Evolutionary conservation across 2,329 filamentous ascomycete genomes (phyloP).

Genomic region (Chalara sp.): DNA sequence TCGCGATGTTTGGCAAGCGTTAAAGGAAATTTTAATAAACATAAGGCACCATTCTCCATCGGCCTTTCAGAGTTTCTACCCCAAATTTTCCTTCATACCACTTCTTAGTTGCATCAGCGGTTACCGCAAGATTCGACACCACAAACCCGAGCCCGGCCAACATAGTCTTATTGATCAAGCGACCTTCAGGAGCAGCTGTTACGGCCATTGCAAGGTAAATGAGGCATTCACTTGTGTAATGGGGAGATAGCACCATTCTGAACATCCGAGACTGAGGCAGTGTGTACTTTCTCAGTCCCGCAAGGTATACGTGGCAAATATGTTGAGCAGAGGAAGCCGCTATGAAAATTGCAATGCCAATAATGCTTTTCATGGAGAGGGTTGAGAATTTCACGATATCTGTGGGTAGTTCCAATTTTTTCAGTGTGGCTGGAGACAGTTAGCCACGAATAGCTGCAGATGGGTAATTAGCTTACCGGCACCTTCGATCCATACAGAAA

Average conservation of each 20-base stretch:
- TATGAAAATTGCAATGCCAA: constrained; percentile 58
- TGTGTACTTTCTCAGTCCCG: constrained; percentile 72
- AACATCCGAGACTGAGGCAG: constrained; percentile 72
- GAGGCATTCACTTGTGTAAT: constrained; percentile 84
- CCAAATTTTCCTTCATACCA: constrained; percentile 81
- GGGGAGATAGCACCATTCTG: constrained; percentile 67
- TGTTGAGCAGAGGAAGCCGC: constrained; percentile 69
- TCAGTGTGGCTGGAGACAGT: constrained; percentile 18
- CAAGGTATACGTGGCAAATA: constrained; percentile 63
- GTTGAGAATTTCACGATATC: constrained; percentile 18
- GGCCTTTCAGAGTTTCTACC: constrained; percentile 48
- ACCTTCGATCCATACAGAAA: constrained; percentile 82
- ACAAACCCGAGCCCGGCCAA: constrained; percentile 68
- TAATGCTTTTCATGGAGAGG: constrained; percentile 39
- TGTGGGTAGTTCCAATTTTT: constrained; percentile 1
- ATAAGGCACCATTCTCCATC: constrained; percentile 72
- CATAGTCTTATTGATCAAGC: constrained; percentile 65
- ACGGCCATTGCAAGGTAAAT: constrained; percentile 77
- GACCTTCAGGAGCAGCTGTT: constrained; percentile 61
- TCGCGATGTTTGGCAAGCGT: constrained; percentile 42
- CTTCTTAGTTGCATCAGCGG: constrained; percentile 66
- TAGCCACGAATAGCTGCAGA: constrained; percentile 8
- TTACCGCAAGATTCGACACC: constrained; percentile 70
- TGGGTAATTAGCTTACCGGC: constrained; percentile 45
- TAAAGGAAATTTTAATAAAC: constrained; percentile 40